Evolutionary conservation across 305 asterid genomes (phyloP).

Genomic region (Plantago rigida): DNA sequence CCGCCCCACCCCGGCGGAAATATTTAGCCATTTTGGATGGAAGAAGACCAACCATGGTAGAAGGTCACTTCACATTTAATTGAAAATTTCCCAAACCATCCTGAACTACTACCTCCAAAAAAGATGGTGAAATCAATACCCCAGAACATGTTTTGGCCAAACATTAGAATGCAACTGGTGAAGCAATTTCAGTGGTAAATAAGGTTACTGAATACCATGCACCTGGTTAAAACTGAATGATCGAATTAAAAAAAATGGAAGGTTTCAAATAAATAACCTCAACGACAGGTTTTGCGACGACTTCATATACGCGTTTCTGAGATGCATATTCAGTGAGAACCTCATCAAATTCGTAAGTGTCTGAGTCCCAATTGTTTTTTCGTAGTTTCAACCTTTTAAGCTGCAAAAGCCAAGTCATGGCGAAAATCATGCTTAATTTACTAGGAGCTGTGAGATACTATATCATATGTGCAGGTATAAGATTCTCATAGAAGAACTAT

Average conservation of each 20-base stretch:
- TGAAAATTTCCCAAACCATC: background rate
- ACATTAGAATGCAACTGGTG: background rate
- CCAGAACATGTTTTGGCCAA: background rate
- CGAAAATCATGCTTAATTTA: slow-evolving; percentile 1
- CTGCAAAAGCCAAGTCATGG: slow-evolving; percentile 32
- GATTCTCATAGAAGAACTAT: background rate
- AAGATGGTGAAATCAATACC: background rate
- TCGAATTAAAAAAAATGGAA: background rate
- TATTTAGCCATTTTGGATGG: background rate
- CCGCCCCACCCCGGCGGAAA: too few relatives aligned
- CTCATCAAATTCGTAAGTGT: slow-evolving; percentile 83
- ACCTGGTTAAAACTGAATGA: background rate
- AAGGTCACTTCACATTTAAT: background rate
- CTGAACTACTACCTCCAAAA: background rate
- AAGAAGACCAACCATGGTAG: slow-evolving; percentile 1
- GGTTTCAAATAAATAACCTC: slow-evolving; percentile 40
- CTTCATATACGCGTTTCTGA: slow-evolving; percentile 86
- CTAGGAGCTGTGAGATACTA: background rate
- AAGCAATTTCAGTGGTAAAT: background rate
- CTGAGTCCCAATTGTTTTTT: slow-evolving; percentile 86
- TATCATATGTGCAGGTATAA: background rate
- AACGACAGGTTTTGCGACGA: slow-evolving; percentile 90
- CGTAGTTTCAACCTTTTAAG: slow-evolving; percentile 74
- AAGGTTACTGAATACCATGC: background rate
- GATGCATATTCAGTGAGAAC: slow-evolving; percentile 81